phyloP scores from a whole-genome alignment of 2,329 filamentous ascomycete genomes.

The Phyllosticta citrichinensis region DNA sequence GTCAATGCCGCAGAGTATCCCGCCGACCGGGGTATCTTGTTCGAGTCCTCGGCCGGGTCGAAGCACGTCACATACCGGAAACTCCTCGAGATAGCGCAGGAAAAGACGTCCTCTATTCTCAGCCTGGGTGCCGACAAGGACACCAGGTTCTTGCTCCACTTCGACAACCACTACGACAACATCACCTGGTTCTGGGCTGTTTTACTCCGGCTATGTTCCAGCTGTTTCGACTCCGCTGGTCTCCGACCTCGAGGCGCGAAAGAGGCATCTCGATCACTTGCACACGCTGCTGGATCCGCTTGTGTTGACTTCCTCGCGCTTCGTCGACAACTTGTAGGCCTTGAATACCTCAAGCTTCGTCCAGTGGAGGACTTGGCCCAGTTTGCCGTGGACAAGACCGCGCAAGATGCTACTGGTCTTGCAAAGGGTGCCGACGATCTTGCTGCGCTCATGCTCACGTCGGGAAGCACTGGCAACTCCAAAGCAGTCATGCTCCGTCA shows the following conservation, averaged over 20 bases:
- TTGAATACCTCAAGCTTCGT: neutral
- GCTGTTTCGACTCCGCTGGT: neutral
- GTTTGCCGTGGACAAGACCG: neutral
- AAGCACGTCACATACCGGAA: neutral
- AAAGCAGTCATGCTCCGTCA: constrained; percentile 41
- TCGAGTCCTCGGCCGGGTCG: neutral
- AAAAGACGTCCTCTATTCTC: neutral
- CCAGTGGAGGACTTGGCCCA: neutral
- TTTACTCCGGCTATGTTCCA: neutral
- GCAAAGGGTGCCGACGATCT: constrained; percentile 2
- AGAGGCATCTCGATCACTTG: constrained; percentile 1
- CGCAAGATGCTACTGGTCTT: neutral
- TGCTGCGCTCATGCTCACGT: constrained; percentile 38
- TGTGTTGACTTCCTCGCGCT: neutral
- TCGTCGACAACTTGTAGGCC: neutral
- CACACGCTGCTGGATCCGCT: neutral
- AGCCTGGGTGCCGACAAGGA: neutral
- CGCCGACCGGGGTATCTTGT: neutral
- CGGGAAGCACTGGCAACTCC: constrained; percentile 40
- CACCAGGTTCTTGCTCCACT: neutral
- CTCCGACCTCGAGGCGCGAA: neutral
- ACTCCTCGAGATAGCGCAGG: neutral
- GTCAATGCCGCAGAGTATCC: neutral
- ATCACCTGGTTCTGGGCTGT: constrained; percentile 4
- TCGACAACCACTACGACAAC: neutral